phyloP scores from a whole-genome alignment of 2,329 filamentous ascomycete genomes.

The Monilinia fructicola region DNA sequence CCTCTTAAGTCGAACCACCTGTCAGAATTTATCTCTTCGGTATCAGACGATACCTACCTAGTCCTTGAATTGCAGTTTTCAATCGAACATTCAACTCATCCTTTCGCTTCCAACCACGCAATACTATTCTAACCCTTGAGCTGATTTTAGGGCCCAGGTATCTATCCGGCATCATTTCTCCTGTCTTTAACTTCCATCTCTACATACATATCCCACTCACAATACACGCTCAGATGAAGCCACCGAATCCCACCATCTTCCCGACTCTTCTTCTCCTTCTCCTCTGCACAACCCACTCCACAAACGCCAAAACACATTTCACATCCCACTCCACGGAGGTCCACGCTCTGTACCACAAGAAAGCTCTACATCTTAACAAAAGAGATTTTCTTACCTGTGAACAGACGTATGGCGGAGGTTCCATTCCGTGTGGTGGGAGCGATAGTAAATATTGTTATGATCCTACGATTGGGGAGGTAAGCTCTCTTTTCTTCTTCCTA shows the following conservation, averaged over 20 bases:
- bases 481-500: not conserved
- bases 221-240: not conserved
- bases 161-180: not conserved
- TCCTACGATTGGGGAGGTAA: slow-evolving; percentile 31
- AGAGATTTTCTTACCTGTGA: slow-evolving; percentile 26
- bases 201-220: not conserved
- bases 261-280: not conserved
- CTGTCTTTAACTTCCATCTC: not conserved
- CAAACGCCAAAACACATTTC: not conserved
- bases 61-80: too few species aligned
- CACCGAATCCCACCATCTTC: not conserved
- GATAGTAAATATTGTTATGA: slow-evolving; percentile 31
- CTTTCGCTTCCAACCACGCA: not conserved
- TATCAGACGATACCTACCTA: too few species aligned
- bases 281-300: not conserved
- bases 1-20: not conserved
- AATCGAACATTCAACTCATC: not conserved
- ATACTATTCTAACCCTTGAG: not conserved
- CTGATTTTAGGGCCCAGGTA: not conserved
- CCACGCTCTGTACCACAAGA: not conserved
- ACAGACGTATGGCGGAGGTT: slow-evolving; percentile 29
- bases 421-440: slow-evolving; percentile 24
- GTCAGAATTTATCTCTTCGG: not conserved
- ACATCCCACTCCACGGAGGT: not conserved
- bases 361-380: slow-evolving; percentile 12